Evolutionary conservation across 805 yeast genomes (phyloP).

Genomic region (Saccharomycopsis amapae): DNA sequence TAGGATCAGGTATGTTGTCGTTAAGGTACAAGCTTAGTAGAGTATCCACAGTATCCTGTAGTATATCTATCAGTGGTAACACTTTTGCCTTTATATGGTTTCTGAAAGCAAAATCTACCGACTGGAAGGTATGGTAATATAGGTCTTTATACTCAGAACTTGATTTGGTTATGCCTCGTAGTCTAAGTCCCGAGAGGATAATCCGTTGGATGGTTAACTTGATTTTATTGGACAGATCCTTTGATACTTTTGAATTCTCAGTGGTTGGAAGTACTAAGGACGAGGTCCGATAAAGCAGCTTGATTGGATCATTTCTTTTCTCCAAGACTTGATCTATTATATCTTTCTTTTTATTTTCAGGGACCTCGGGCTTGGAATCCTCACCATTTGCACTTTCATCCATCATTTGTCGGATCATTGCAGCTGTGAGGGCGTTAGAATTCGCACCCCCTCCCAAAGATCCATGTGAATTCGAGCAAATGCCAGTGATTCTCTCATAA

Average conservation of each 20-base stretch:
- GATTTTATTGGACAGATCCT: neutral
- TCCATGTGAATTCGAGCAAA: too few species aligned
- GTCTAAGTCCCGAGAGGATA: slow-evolving; percentile 15
- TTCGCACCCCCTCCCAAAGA: too few species aligned
- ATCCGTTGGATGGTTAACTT: slow-evolving; percentile 8
- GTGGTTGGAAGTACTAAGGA: too few species aligned
- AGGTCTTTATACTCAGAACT: slow-evolving; percentile 11
- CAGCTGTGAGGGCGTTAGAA: too few species aligned
- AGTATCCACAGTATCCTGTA: slow-evolving; percentile 16
- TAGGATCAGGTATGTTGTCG: neutral
- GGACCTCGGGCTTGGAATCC: neutral
- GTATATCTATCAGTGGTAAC: slow-evolving; percentile 8
- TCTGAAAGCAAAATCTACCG: slow-evolving; percentile 17
- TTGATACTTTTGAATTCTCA: neutral
- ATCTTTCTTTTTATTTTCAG: neutral
- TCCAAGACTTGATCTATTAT: slow-evolving; percentile 6
- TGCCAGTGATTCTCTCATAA: neutral
- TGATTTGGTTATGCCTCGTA: slow-evolving; percentile 15
- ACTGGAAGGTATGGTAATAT: slow-evolving; percentile 13
- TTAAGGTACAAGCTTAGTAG: slow-evolving; percentile 12
- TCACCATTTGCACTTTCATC: neutral
- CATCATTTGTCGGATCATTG: too few species aligned
- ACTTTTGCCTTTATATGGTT: neutral
- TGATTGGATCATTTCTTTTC: neutral
- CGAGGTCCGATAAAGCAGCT: neutral